Evolutionary conservation across 2,329 filamentous ascomycete genomes (phyloP).

Genomic region (Clonostachys sp.): DNA sequence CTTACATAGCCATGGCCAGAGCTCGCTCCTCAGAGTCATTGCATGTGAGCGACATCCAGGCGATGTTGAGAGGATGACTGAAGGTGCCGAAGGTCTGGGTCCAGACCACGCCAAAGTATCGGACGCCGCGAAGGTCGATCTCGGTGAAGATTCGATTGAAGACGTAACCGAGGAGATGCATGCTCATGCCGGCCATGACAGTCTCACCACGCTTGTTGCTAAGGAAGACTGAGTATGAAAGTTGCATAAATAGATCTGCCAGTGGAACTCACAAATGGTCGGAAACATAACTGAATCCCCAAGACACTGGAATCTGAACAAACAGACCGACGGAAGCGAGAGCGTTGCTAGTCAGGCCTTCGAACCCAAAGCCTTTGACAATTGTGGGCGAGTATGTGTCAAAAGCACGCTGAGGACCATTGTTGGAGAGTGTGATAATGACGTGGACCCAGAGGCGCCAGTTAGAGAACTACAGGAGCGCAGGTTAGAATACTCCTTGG

Average conservation of each 20-base stretch:
- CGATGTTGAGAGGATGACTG: constrained; percentile 53
- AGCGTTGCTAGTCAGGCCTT: constrained; percentile 42
- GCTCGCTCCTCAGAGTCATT: constrained; percentile 52
- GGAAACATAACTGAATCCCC: constrained; percentile 44
- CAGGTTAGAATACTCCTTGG: background rate
- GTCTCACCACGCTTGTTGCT: constrained; percentile 45
- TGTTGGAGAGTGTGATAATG: constrained; percentile 42
- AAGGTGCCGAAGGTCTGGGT: constrained; percentile 51
- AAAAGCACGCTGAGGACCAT: constrained; percentile 39
- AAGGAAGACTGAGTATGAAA: background rate
- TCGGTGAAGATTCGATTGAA: constrained; percentile 49
- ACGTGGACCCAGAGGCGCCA: constrained; percentile 50
- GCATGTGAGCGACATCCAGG: constrained; percentile 54
- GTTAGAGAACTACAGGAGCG: constrained; percentile 30
- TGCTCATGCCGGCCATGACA: constrained; percentile 40
- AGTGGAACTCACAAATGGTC: constrained; percentile 38
- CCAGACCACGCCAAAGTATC: constrained; percentile 52
- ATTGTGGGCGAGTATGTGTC: constrained; percentile 50
- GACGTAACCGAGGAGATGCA: constrained; percentile 45
- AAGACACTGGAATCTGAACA: constrained; percentile 46
- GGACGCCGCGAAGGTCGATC: constrained; percentile 29
- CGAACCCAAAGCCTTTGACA: constrained; percentile 47
- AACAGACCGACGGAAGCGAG: constrained; percentile 50
- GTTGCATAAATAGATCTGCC: background rate
- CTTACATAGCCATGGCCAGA: constrained; percentile 53